Percentiles rank a stretch among this genome's conserved stretches.
Evolutionary conservation across 2,329 filamentous ascomycete genomes (phyloP).

Genomic region (Ilyonectria robusta): DNA sequence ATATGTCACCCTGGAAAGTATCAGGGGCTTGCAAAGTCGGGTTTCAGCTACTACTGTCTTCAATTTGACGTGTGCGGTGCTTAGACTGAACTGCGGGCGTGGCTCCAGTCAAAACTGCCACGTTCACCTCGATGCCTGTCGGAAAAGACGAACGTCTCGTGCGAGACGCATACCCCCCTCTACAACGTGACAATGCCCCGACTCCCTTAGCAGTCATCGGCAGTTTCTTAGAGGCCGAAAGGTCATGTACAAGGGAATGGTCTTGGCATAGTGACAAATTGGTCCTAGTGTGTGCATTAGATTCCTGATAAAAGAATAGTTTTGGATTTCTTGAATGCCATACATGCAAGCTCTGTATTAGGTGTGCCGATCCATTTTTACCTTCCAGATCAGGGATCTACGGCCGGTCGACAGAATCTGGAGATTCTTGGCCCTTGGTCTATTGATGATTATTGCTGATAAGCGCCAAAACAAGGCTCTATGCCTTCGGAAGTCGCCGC

Average conservation of each 20-base stretch:
- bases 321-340: neutral
- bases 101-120: neutral
- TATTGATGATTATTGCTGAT: neutral
- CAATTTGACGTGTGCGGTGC: neutral
- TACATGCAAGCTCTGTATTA: neutral
- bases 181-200: neutral
- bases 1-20: neutral
- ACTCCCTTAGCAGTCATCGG: neutral
- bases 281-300: neutral
- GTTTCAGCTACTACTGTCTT: neutral
- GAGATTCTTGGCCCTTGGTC: neutral
- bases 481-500: neutral
- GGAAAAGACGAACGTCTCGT: no score
- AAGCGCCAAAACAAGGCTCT: neutral
- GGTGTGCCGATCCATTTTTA: neutral
- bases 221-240: neutral
- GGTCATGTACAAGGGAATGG: neutral
- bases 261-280: neutral
- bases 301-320: neutral
- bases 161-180: no score
- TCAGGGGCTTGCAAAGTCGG: neutral
- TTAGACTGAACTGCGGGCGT: neutral
- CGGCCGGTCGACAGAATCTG: neutral
- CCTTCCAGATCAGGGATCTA: constrained; percentile 1
- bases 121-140: neutral